These are phyloP conservation scores for Backusella sp. DNA, from an alignment of 192 early-diverging fungal species.

Conservation along the genomic window DNA sequence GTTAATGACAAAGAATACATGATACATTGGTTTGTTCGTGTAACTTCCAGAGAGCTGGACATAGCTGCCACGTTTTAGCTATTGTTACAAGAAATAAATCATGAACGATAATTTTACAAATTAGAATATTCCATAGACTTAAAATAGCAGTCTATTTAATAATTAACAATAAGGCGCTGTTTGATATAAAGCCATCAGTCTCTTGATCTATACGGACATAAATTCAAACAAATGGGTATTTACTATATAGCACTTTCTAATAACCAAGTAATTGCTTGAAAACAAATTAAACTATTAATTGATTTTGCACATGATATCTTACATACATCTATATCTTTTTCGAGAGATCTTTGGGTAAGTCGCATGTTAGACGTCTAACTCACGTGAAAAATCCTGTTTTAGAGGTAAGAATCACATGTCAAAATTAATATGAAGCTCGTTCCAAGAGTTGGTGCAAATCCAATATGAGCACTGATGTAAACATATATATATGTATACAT, in stretches of 20 bases:
- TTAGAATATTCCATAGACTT: neutral
- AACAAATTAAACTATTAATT: neutral
- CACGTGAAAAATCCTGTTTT: neutral
- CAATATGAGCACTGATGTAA: neutral
- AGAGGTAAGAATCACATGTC: neutral
- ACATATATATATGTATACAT: neutral
- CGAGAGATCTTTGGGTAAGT: neutral
- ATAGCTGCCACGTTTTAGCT: neutral
- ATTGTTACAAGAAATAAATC: neutral
- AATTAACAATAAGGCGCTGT: neutral
- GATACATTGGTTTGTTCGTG: neutral
- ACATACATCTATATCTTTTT: neutral
- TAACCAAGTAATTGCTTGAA: neutral
- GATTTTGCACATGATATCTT: neutral
- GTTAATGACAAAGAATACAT: neutral
- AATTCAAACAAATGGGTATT: too few species aligned
- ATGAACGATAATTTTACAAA: neutral
- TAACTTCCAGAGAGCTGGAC: neutral
- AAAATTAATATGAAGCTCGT: neutral
- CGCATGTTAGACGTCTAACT: neutral
- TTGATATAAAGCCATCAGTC: too few species aligned
- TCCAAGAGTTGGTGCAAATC: neutral
- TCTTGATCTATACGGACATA: too few species aligned
- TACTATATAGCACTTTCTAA: neutral
- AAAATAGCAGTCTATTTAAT: neutral